Base-by-base conservation (phyloP, 2,329 filamentous ascomycete genomes). In the Rhynchosporium agropyri region DNA sequence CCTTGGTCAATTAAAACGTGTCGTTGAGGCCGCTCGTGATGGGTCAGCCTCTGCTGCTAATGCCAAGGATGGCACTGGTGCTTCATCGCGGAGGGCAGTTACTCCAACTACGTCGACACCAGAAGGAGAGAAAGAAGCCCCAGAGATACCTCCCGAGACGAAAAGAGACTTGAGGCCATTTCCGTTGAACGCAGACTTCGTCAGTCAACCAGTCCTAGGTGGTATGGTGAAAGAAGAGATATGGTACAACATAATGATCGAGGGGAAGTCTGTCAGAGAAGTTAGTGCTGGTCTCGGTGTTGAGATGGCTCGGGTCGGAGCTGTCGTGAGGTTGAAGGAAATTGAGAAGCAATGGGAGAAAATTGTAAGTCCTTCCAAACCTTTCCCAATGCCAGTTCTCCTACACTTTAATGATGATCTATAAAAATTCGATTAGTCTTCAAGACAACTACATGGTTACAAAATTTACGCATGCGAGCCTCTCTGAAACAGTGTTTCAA, bases 391-490 rank as follows among this genome's bases (percentile, higher is more conserved):
- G 6, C 36, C 31, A 31, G 26, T 46, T 29, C 60, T 50, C 48
- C 33, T 9, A 65, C 61, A 45, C 61, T 62, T 70, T 70, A 71
- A 75, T 89, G 87, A 90, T 90, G 88, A 91, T 84, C 81, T 79
- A 83, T 76, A 80, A 84, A 86, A 88, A 87, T 81, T 86, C 94
- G 94, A 97, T 98, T 97, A 97, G 94, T 98, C 94, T 97, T 96
- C 83, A 97, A 97, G 93, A 98, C 93, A 87, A 77, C 80, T 76
- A 87, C 82, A 88, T 95, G 91, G 91, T 97, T 94, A 94, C 82
- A 89, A 83, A 84, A 80, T 80, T 80, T 85, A 84, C 83, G 83
- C 85, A 88, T 88, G 82, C 84, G 83, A 86, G 82, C 85, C 85
- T 89, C 85, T 89, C 89, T 91, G 89, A 91, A 51, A 56, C 54